Evolutionary conservation across 345 rosid genomes (phyloP), one percentile per base, ranked within the genome.

Genomic region (Limnanthes douglasii): DNA sequence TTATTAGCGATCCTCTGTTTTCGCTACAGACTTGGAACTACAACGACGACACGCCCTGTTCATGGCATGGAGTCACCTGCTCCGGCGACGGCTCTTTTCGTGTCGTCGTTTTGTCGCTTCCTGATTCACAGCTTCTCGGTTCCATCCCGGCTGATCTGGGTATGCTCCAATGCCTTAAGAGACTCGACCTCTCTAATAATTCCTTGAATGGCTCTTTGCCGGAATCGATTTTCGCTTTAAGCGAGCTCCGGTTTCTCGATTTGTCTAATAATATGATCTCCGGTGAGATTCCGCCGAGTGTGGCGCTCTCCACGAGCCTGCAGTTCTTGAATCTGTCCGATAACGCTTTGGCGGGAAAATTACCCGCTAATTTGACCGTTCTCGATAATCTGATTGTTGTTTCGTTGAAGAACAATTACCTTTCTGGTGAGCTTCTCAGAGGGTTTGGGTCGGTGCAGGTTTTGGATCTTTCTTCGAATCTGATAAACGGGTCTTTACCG

Each of bases 381-480:
- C 31, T 61, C 9, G 54, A 15, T 16, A 79, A 61, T 44, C 62
- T 83, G 26, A 74, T 66, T 2, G 63, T 31, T 29, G 48, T 83
- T 38, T 76, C 72, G 4, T 55, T 84, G 39, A 61, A 62, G 50
- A 70, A 65, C 6, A 90, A 90, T 46, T 63, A 64, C 34, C 46
- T 90, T 35, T 41, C 59, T 6, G 82, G 90, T 33, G 26, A n/a
- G 39, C 55, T 90, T 14, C 85, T 86, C 0, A 46, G 65, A n/a
- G 62, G 70, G 28, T 70, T 84, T 32, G 49, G 41, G 39, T 28
- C 46, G 11, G 69, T 79, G 16, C 61, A 61, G 51, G 59, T 48
- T 45, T 60, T 90, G 22, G 95, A 90, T 62, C 66, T 84, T 31
- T 83, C 94, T 19, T 79, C 84, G 2, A 84, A 90, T 61, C 68